These are phyloP conservation scores for Syzygium malaccense DNA, from an alignment of 441 rosid genomes.

Conservation along the genomic window DNA sequence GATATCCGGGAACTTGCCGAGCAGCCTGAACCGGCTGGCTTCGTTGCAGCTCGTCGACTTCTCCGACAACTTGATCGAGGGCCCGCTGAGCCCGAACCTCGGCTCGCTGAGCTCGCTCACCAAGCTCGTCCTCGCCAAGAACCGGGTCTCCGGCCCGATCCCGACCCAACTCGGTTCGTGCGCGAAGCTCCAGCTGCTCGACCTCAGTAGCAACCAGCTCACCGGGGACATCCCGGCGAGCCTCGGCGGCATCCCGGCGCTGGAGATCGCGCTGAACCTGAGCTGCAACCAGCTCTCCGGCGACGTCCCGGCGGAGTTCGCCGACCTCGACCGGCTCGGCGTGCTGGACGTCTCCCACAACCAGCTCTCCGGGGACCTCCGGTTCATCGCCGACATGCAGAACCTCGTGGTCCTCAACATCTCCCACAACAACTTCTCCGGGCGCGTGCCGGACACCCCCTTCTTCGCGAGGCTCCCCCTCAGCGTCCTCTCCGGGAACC, in stretches of 20 bases:
- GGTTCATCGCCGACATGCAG: constrained; percentile 44
- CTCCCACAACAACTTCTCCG: constrained; percentile 72
- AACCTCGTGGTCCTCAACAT: constrained; percentile 80
- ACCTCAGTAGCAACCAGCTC: constrained; percentile 46
- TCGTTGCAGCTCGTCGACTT: constrained; percentile 49
- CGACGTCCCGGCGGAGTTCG: constrained; percentile 44
- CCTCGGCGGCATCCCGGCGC: constrained; percentile 55
- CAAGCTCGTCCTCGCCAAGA: constrained; percentile 45
- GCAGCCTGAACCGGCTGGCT: constrained; percentile 29
- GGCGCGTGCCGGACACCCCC: constrained; percentile 67
- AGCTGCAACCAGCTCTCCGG: constrained; percentile 69
- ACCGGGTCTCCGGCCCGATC: constrained; percentile 42
- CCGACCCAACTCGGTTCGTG: constrained; percentile 54
- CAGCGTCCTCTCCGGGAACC: constrained; percentile 59
- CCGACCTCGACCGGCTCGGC: constrained; percentile 54
- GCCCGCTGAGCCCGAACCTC: constrained; percentile 32
- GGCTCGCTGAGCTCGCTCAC: constrained; percentile 47
- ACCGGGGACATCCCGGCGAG: constrained; percentile 49
- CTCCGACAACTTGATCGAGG: constrained; percentile 43
- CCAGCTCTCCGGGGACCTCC: constrained; percentile 54
- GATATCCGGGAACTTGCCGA: constrained; percentile 41
- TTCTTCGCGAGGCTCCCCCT: constrained; percentile 78
- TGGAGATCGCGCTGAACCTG: constrained; percentile 73
- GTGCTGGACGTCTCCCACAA: constrained; percentile 59
- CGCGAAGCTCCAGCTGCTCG: constrained; percentile 52